phyloP scores from a whole-genome alignment of 169 alveolate genomes.

The Cyclospora cayetanensis region DNA sequence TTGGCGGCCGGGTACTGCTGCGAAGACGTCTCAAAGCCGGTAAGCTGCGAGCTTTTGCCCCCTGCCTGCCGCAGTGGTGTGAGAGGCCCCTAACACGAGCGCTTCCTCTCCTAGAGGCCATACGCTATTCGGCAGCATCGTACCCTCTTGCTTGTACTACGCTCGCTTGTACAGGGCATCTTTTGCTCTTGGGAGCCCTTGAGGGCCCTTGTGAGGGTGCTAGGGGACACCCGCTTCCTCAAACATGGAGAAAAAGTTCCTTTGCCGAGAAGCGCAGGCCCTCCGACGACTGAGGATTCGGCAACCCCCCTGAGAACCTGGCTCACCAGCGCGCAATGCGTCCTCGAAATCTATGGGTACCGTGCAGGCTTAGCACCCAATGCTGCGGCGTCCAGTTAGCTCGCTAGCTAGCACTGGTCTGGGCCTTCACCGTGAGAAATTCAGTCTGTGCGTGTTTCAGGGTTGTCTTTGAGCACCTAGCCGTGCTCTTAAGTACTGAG shows the following conservation, averaged over 20 bases:
- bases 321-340: background rate
- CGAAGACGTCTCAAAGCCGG: background rate
- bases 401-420: no score
- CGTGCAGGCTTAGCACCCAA: background rate
- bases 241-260: no score
- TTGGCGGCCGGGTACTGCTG: background rate
- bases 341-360: slow-evolving; percentile 1
- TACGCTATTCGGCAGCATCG: no score
- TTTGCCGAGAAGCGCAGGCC: no score
- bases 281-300: background rate
- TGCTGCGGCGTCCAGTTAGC: no score
- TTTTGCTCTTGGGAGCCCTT: background rate
- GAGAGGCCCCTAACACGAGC: no score
- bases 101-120: no score
- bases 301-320: background rate
- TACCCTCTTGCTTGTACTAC: no score
- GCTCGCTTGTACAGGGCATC: background rate
- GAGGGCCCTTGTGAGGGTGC: background rate
- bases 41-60: no score
- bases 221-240: background rate
- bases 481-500: background rate
- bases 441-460: background rate
- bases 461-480: slow-evolving; percentile 4
- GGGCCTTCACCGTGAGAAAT: no score
- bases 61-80: no score